phyloP scores from a whole-genome alignment of 108 stramenopile genomes.

The Stephanodiscus triporus region DNA sequence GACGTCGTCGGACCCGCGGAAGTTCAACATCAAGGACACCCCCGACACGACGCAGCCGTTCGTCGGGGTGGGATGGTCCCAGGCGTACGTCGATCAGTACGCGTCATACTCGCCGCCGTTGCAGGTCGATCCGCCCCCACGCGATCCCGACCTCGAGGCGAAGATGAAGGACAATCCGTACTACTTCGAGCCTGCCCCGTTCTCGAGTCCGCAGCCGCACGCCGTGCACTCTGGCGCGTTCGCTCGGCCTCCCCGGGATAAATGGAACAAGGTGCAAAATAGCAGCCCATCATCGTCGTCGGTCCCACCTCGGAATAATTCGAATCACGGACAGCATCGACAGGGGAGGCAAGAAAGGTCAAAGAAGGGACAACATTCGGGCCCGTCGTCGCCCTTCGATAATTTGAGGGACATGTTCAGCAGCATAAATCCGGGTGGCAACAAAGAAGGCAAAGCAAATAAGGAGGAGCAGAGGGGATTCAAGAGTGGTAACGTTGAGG shows the following conservation, averaged over 20 bases:
- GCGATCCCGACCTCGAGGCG: constrained; percentile 27
- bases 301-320: constrained; percentile 5
- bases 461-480: constrained; percentile 16
- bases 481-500: constrained; percentile 46
- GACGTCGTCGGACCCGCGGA: constrained; percentile 24
- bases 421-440: constrained; percentile 3
- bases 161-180: constrained; percentile 7
- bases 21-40: constrained; percentile 39
- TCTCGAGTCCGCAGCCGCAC: constrained; percentile 27
- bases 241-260: constrained; percentile 16
- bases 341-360: neutral
- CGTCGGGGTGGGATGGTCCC: constrained; percentile 21
- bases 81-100: constrained; percentile 24
- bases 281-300: neutral
- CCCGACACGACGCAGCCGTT: constrained; percentile 40
- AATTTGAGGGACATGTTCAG: constrained; percentile 40
- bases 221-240: constrained; percentile 21
- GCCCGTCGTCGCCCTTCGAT: constrained; percentile 33
- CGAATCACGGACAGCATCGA: constrained; percentile 6
- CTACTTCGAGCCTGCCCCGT: constrained; percentile 43
- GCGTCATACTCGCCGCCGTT: constrained; percentile 37
- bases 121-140: constrained; percentile 45
- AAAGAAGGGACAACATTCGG: neutral
- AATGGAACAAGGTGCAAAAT: constrained; percentile 19
- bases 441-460: neutral